phyloP scores from a whole-genome alignment of 2,329 filamentous ascomycete species.

The Zalaria sp. region DNA sequence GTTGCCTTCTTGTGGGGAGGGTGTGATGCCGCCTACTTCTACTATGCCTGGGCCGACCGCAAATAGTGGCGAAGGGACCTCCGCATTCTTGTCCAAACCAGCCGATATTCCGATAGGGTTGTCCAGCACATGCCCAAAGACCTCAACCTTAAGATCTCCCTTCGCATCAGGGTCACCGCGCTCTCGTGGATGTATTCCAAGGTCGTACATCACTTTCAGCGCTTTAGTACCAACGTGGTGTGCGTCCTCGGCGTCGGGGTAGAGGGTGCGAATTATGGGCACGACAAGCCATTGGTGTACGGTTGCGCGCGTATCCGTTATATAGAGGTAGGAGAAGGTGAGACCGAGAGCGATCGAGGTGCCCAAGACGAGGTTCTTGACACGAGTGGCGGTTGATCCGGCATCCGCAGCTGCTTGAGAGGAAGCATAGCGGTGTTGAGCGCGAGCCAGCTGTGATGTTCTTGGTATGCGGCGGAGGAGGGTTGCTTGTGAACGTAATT shows the following conservation, averaged over 20 bases:
- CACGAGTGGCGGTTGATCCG: conserved; percentile 26
- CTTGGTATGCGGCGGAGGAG: neutral
- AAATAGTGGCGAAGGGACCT: conserved; percentile 74
- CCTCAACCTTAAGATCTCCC: conserved; percentile 42
- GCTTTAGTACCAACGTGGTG: conserved; percentile 63
- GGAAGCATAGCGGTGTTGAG: neutral
- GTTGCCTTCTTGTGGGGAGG: conserved; percentile 78
- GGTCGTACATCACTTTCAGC: conserved; percentile 57
- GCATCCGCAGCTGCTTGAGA: conserved; percentile 11
- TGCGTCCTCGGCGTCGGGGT: conserved; percentile 77
- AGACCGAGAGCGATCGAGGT: conserved; percentile 37
- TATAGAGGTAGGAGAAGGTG: conserved; percentile 34
- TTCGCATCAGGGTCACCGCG: conserved; percentile 45
- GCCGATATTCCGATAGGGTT: conserved; percentile 94
- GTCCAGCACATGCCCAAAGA: conserved; percentile 63
- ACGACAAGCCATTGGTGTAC: conserved; percentile 40
- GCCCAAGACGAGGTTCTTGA: conserved; percentile 38
- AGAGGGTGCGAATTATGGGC: conserved; percentile 49
- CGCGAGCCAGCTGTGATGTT: neutral
- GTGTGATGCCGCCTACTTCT: conserved; percentile 84
- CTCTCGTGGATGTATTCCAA: conserved; percentile 72
- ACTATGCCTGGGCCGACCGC: conserved; percentile 75
- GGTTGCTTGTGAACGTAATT: neutral
- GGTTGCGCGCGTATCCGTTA: conserved; percentile 39
- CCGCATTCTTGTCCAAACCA: conserved; percentile 86